Evolutionary conservation across 495 filamentous ascomycete genomes (phyloP), one percentile per base, ranked within the genome.

Genomic region (Cryomyces minteri): DNA sequence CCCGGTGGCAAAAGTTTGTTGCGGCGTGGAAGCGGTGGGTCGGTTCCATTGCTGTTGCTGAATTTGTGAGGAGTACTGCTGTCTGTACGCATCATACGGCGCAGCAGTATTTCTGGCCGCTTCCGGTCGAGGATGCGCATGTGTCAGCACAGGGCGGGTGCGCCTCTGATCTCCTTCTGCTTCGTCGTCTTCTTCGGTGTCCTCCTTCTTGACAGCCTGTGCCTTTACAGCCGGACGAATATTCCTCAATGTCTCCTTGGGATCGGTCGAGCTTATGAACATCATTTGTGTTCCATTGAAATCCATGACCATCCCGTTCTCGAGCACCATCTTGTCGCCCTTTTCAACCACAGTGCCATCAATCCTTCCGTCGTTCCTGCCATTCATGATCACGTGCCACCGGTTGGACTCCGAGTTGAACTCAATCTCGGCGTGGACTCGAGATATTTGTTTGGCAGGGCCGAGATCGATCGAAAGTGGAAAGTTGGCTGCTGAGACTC

Each of bases 231-330:
- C 40, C 40, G 9, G 10, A 4, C 11, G 9, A 14, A 14, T 38
- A 18, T 41, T 25, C 18, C 2, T 25, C 63, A 50, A 72, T 60
- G 48, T 62, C 62, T 25, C 18, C 18, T 25, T 25, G 18, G 18
- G 18, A 25, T 25, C 18, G 18, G 18, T 29, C n/a, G 90, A 85
- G 28, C 88, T 71, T 12, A 94, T 81, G 64, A 96, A 98, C 74
- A 96, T 86, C 90, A 98, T 98, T 65, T 96, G 86, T 5, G 84
- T 77, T 40, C 85, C 85, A 48, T 78, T 81, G 59, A 95, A 80
- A 54, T 92, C 84, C 45, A 98, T 79, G 42, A 96, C 81, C 56
- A 84, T 76, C 32, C 90, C 90, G 57, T 84, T 88, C 14, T 73
- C 70, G 32, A 98, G 69, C 14, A 73, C 61, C 29, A 72, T 70